Evolutionary conservation across 148 eudicot species (phyloP).

Genomic region (Nyssa sinensis): DNA sequence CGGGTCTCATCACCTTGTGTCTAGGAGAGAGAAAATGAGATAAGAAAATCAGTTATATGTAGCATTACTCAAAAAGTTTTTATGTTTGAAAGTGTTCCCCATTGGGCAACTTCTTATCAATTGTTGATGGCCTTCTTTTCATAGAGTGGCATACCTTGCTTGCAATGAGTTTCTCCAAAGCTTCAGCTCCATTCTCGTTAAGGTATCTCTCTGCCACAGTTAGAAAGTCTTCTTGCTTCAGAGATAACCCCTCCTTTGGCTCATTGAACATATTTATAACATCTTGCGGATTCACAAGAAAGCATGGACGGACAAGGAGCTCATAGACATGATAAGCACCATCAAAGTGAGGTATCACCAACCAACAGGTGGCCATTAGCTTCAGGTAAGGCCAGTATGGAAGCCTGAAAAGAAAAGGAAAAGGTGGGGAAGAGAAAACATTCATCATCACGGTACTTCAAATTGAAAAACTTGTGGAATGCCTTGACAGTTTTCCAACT

Average conservation of each 20-base stretch:
- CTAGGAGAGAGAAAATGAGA: no score
- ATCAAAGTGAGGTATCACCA: slow-evolving; percentile 5
- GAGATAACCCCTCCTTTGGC: no score
- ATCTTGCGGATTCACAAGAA: background rate
- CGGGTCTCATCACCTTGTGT: no score
- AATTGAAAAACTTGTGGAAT: no score
- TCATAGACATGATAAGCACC: no score
- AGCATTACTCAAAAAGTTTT: no score
- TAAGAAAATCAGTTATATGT: no score
- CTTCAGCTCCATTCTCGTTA: slow-evolving; percentile 8
- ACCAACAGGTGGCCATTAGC: background rate
- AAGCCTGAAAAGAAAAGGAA: background rate
- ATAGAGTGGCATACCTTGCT: background rate
- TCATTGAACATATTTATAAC: background rate
- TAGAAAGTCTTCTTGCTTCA: background rate
- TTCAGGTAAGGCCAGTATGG: slow-evolving; percentile 5
- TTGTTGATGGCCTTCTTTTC: background rate
- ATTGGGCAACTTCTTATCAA: background rate
- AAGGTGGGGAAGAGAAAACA: background rate
- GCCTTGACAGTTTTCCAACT: no score
- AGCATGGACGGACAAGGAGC: background rate
- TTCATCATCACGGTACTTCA: no score
- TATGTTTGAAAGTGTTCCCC: background rate
- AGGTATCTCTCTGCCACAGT: background rate
- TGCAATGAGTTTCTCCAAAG: slow-evolving; percentile 14